phyloP scores from a whole-genome alignment of 1,284 basidiomycete species.

The Peniophora sp. region DNA sequence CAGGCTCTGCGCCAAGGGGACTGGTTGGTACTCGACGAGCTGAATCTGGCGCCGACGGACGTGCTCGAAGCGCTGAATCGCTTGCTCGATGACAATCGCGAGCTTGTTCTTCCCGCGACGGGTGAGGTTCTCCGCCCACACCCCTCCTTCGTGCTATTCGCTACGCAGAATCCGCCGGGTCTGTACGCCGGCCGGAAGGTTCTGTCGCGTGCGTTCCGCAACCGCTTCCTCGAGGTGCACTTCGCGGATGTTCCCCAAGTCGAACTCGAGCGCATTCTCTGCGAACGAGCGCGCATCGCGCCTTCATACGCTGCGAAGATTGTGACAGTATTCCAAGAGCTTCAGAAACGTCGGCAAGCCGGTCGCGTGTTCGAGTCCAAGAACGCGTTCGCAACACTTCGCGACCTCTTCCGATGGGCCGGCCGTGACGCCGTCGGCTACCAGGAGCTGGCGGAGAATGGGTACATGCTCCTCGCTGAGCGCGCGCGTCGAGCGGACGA shows the following conservation, averaged over 20 bases:
- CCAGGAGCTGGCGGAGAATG: conserved; percentile 91
- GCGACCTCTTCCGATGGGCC: conserved; percentile 98
- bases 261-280: conserved; percentile 91
- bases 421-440: conserved; percentile 83
- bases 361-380: conserved; percentile 96
- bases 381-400: conserved; percentile 92
- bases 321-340: conserved; percentile 87
- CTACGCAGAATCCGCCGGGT: conserved; percentile 97
- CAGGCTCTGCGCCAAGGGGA: conserved; percentile 88
- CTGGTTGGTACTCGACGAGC: conserved; percentile 98
- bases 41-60: conserved; percentile 97
- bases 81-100: conserved; percentile 94
- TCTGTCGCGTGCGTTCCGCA: conserved; percentile 92
- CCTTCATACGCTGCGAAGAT: conserved; percentile 90
- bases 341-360: conserved; percentile 88
- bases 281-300: conserved; percentile 83
- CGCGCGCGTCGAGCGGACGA: conserved; percentile 83
- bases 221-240: conserved; percentile 98
- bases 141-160: conserved; percentile 96
- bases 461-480: conserved; percentile 97
- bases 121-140: conserved; percentile 93
- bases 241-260: conserved; percentile 95
- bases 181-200: conserved; percentile 97
- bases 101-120: conserved; percentile 94
- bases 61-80: conserved; percentile 97